Percentiles rank a stretch among this genome's conserved stretches.
Conservation (phyloP, 2,329 filamentous ascomycete species). For the Dichotomopilus funicola region DNA sequence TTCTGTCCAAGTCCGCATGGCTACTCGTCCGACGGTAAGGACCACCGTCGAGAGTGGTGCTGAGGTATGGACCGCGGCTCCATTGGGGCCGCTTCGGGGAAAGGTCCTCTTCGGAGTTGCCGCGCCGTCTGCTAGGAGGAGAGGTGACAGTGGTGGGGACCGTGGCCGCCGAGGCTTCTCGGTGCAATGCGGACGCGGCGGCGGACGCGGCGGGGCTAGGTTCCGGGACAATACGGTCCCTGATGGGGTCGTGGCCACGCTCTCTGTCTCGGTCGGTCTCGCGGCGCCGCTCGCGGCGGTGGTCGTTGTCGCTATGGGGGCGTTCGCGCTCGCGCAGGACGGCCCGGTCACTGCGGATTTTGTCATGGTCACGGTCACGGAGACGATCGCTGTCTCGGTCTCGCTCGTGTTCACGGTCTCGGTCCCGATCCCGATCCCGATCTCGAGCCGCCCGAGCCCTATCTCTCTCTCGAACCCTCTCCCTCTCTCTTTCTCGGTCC, state of each 20-base stretch:
- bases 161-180: constrained; percentile 16
- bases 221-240: background rate
- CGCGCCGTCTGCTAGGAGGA: constrained; percentile 29
- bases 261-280: background rate
- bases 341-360: constrained; percentile 11
- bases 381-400: constrained; percentile 20
- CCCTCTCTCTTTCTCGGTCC: constrained; percentile 24
- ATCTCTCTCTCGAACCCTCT: constrained; percentile 20
- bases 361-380: constrained; percentile 23
- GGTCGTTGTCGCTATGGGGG: constrained; percentile 13
- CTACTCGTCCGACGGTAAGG: constrained; percentile 7
- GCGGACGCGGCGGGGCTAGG: constrained; percentile 8
- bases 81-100: background rate
- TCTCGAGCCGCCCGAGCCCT: no score
- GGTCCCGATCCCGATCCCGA: constrained; percentile 10
- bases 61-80: constrained; percentile 2
- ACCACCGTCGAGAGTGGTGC: background rate
- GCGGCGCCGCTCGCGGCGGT: constrained; percentile 8
- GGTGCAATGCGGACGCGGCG: constrained; percentile 14
- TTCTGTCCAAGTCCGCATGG: constrained; percentile 8
- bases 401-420: constrained; percentile 18
- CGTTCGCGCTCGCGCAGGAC: constrained; percentile 15
- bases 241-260: background rate
- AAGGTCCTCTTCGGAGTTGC: constrained; percentile 28
- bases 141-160: background rate